Base-by-base conservation (phyloP, 1,284 basidiomycete genomes). In the Marasmius tenuissimus region DNA sequence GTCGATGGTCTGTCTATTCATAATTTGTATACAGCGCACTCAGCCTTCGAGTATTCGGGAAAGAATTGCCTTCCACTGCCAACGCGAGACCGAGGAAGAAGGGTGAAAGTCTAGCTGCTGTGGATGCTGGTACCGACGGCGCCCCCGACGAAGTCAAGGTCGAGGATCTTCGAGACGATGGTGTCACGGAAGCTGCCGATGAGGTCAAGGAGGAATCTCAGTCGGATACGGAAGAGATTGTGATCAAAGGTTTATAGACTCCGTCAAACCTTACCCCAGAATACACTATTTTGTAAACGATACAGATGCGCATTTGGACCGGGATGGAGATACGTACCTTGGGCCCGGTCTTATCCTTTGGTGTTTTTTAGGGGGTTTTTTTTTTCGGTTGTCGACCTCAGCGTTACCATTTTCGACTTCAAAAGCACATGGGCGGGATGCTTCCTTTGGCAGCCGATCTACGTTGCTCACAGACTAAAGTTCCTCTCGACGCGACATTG, bases 21-120 rank as follows among this genome's bases (percentile, higher is more conserved):
- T 45, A 3, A 56, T 11, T 11, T 45, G 38, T 11, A n/a, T n/a
- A 18, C 60, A 84, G 92, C 70, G 93, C 93, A 0, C 74, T 94
- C 67, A 92, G 89, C 66, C 73, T 93, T 58, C 86, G 93, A 6
- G 75, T 95, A n/a, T 95, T 91, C 68, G 89, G 86, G 4, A 81
- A 85, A 61, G 93, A 94, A 67, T 77, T 93, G 12, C 51, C 59
- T 5, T n/a, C 52, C n/a, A 37, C 52, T 4, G 52, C 52, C 14
- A 54, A 35, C 37, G 52, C 34, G 7, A 54, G 20, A 35, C 52
- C 16, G 16, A 20, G n/a, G 27, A 51, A 51, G 33, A 51, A 14
- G 20, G 50, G 10, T 1, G 33, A 52, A 34, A 11, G n/a, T 18
- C 12, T 37, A 16, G 34, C 33, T 33, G 34, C 12, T n/a, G 37